Percentiles rank a stretch among this genome's conserved stretches.
These are phyloP conservation scores for Trametes meyenii DNA, from an alignment of 768 basidiomycete species.

Conservation along the genomic window DNA sequence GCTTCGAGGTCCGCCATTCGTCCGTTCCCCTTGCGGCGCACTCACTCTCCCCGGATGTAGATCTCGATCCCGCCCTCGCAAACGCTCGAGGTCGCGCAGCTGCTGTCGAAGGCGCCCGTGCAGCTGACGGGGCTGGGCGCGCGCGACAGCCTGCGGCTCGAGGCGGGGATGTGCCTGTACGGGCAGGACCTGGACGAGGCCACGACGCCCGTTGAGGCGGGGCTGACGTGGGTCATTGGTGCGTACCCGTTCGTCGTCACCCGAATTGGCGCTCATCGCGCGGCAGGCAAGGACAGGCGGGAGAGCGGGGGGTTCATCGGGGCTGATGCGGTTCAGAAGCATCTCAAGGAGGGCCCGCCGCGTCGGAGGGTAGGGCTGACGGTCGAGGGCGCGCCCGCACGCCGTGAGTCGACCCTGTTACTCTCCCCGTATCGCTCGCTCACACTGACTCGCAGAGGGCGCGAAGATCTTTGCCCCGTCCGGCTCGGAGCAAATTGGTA, in stretches of 20 bases:
- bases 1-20: constrained; percentile 74
- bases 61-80: constrained; percentile 86
- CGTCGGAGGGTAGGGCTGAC: constrained; percentile 80
- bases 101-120: constrained; percentile 66
- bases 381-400: constrained; percentile 83
- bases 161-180: constrained; percentile 97
- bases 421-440: neutral
- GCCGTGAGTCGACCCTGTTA: constrained; percentile 55
- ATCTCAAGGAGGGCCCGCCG: constrained; percentile 79
- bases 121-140: constrained; percentile 90
- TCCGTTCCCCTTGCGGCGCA: neutral
- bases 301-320: constrained; percentile 78
- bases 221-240: constrained; percentile 93
- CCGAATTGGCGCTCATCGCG: neutral
- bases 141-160: constrained; percentile 90
- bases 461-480: constrained; percentile 69
- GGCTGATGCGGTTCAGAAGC: constrained; percentile 67
- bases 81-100: constrained; percentile 67
- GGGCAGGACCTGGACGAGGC: constrained; percentile 91
- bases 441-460: constrained; percentile 56
- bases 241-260: constrained; percentile 25
- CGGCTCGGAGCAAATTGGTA: constrained; percentile 62
- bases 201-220: constrained; percentile 88
- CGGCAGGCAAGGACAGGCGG: constrained; percentile 78
- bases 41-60: constrained; percentile 39